Base-by-base conservation (phyloP, 768 basidiomycete species). In the Punctularia strigosozonata region DNA sequence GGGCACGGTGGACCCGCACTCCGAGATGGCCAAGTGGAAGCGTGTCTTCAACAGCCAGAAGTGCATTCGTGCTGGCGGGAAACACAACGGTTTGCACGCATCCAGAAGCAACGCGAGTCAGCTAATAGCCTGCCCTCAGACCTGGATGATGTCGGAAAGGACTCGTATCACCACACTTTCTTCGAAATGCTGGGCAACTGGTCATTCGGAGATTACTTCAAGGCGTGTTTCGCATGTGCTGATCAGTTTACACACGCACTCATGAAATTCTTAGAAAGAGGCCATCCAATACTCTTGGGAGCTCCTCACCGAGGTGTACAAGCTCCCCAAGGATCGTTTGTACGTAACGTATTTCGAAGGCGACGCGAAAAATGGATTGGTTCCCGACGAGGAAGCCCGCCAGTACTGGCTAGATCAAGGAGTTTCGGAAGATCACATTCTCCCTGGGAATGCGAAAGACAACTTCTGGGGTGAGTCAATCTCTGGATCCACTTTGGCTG, bases 201-300 rank as follows among this genome's bases (percentile, higher is more conserved):
- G 95, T 97, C 92, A 4, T 99, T 98, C 49, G 95, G 95, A 0
- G 92, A 99, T 60, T 99, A 99, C 66, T 99, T 99, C 78, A 99
- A 99, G 77, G 92, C 77, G 37, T 32, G 6, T 31, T 14, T 36
- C 18, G 4, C 25, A 20, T 15, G 17, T 18, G 10, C 18, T 15
- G 7, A 25, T 17, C 31, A 19, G 33, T 14, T 35, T 21, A 26
- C 25, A 40, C 20, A 28, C 31, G n/a, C 44, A 19, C 25, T 24
- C 28, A 39, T 22, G 12, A 32, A 4, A 44, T 46, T 25, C 33
- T 31, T 56, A 94, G 92, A 80, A 82, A 73, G 95, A 98, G 46
- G 94, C 95, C 2, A 82, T 95, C 41, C 62, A 59, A 15, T 91
- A 82, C 61, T 92, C 95, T 4, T 99, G 94, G 92, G 85, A 94